Evolutionary conservation across 164 flowering plant genomes (phyloP).

Genomic region (Kalanchoe fedtschenkoi): DNA sequence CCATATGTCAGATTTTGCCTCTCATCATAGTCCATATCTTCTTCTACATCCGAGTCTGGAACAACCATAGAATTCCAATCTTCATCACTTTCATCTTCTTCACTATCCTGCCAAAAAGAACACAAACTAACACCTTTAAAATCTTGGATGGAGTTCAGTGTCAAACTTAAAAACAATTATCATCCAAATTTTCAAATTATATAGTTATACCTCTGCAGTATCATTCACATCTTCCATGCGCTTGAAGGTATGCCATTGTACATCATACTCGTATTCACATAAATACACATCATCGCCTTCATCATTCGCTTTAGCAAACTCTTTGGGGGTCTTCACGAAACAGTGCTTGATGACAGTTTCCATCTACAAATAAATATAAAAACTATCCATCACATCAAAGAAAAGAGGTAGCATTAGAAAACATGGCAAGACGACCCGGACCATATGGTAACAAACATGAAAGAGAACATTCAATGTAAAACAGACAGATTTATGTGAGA

Average conservation of each 20-base stretch:
- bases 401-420: not conserved
- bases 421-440: not conserved
- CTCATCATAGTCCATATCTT: conserved; percentile 44
- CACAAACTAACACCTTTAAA: not conserved
- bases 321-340: conserved; percentile 63
- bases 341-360: conserved; percentile 74
- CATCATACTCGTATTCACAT: conserved; percentile 88
- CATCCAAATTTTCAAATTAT: not conserved
- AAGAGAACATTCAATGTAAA: not conserved
- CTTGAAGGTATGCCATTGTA: conserved; percentile 87
- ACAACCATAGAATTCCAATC: too few relatives aligned
- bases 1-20: conserved; percentile 25
- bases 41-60: conserved; percentile 49
- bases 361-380: conserved; percentile 39
- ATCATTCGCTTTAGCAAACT: conserved; percentile 53
- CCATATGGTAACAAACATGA: not conserved
- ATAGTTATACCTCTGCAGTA: conserved; percentile 40
- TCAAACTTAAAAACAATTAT: not conserved
- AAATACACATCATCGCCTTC: conserved; percentile 93
- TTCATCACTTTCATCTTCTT: conserved; percentile 2
- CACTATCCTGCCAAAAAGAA: not conserved
- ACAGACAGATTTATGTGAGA: not conserved
- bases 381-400: not conserved
- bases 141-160: not conserved
- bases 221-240: conserved; percentile 62